Base-by-base conservation (phyloP, 495 filamentous ascomycete species). In the Penicillium robsamsonii region DNA sequence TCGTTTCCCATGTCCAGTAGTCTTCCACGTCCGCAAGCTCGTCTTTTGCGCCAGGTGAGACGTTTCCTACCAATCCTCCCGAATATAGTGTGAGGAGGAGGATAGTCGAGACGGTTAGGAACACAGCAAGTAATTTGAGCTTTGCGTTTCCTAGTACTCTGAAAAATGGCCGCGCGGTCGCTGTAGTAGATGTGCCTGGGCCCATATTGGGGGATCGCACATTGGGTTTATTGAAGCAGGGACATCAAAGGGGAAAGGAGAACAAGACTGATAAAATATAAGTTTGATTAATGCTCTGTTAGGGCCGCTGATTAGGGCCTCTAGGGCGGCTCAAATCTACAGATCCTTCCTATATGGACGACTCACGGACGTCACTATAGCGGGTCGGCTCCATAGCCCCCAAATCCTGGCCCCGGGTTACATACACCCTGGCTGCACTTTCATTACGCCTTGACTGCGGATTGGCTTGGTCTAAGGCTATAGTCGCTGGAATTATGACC, bases 1-100 rank as follows among this genome's bases (percentile, higher is more conserved):
- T 51, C 7, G 58, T 60, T 40, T 56, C 47, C 58, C 58, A 60
- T 31, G 46, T 56, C 58, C 58, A 60, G 27, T 56, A 56, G 42
- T 60, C 58, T 17, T 37, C 25, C 18, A 35, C 27, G 11, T 46
- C 17, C 9, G 22, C n/a, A 3, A 35, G n/a, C 4, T 35, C 1
- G 10, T 54, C 27, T 38, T 38, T 27, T 15, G 33, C 29, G 13
- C 13, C 2, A 2, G 11, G 11, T 3, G 27, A 11, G 29, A 50
- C 30, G 29, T n/a, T 33, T 22, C 22, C n/a, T 27, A 41, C 30
- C 10, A 53, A 17, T 1, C 27, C 40, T 12, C 30, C 33, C 2
- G 51, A 50, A 30, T 55, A 55, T 17, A 54, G 41, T 18, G 57
- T 55, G n/a, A 59, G 43, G 3, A 59, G 31, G 22, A 59, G 37